A percentile compares a stretch with the other conserved stretches of the same genome.
Evolutionary conservation across 768 basidiomycete genomes (phyloP).

Genomic region (Tylopilus vinaceipallidus): DNA sequence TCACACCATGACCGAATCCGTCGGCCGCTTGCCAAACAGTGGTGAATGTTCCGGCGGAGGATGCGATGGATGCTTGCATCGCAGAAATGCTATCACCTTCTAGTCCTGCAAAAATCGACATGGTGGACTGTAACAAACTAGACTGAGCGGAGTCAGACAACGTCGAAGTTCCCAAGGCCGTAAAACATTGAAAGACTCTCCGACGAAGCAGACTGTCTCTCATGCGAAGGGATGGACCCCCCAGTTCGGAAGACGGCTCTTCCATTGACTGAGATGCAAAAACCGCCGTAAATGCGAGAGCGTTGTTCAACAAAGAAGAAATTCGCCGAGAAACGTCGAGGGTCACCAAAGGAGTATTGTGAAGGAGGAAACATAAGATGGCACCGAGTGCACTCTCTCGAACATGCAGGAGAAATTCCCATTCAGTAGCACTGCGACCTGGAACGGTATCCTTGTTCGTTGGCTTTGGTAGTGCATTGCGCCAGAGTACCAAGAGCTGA

Average conservation of each 20-base stretch:
- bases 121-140: slow-evolving; percentile 75
- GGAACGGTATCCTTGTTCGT: slow-evolving; percentile 78
- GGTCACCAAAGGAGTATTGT: slow-evolving; percentile 79
- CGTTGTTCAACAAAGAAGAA: slow-evolving; percentile 82
- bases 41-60: slow-evolving; percentile 79
- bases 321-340: slow-evolving; percentile 90
- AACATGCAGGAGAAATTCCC: slow-evolving; percentile 89
- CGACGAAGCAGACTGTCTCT: slow-evolving; percentile 82
- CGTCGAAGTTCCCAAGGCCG: slow-evolving; percentile 71
- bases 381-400: slow-evolving; percentile 89
- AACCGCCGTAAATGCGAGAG: slow-evolving; percentile 84
- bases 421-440: slow-evolving; percentile 72
- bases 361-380: slow-evolving; percentile 80
- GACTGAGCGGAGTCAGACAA: slow-evolving; percentile 84
- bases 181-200: slow-evolving; percentile 88
- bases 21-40: slow-evolving; percentile 85
- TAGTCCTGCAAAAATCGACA: slow-evolving; percentile 80
- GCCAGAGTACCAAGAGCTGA: slow-evolving; percentile 93
- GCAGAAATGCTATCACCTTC: slow-evolving; percentile 82
- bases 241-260: slow-evolving; percentile 45
- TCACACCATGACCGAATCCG: slow-evolving; percentile 91
- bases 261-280: slow-evolving; percentile 72
- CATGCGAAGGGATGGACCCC: slow-evolving; percentile 62
- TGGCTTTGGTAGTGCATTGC: slow-evolving; percentile 94
- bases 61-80: slow-evolving; percentile 89